phyloP scores from a whole-genome alignment of 2,329 filamentous ascomycete species.

The Neofusicoccum sp. region DNA sequence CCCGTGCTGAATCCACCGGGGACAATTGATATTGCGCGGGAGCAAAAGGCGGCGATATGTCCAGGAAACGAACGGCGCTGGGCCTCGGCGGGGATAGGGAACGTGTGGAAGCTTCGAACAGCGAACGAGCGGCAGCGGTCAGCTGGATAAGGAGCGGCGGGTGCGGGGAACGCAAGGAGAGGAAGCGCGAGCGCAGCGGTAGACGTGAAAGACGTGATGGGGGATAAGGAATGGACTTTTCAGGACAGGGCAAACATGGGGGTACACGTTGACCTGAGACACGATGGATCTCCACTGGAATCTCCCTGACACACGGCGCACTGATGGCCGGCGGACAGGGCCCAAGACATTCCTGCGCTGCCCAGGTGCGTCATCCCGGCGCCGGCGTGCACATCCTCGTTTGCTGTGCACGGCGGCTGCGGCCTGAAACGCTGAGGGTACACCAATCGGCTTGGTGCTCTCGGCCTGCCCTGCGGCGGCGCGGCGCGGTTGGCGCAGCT shows the following conservation, averaged over 20 bases:
- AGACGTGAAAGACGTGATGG: conserved; percentile 8
- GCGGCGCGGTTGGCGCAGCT: neutral
- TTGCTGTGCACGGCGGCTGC: no score
- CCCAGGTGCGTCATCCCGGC: conserved; percentile 16
- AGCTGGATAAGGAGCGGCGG: conserved; percentile 15
- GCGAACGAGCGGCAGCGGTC: neutral
- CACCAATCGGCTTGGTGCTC: conserved; percentile 11
- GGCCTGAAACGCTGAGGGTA: conserved; percentile 13
- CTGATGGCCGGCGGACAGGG: conserved; percentile 2
- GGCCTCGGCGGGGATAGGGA: conserved; percentile 5
- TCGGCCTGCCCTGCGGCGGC: conserved; percentile 13
- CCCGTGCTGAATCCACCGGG: conserved; percentile 17
- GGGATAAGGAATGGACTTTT: conserved; percentile 18
- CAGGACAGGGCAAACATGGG: conserved; percentile 17
- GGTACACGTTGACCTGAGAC: conserved; percentile 20
- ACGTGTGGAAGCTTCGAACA: neutral
- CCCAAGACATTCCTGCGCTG: conserved; percentile 15
- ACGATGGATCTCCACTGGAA: conserved; percentile 19
- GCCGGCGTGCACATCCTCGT: conserved; percentile 14
- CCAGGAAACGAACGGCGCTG: conserved; percentile 3
- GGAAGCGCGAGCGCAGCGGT: conserved; percentile 13
- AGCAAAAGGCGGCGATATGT: neutral
- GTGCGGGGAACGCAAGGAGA: conserved; percentile 15
- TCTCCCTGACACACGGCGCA: conserved; percentile 18
- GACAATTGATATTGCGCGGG: conserved; percentile 7